phyloP scores from a whole-genome alignment of 2,329 filamentous ascomycete genomes.

The Cladosporium sphaerospermum region DNA sequence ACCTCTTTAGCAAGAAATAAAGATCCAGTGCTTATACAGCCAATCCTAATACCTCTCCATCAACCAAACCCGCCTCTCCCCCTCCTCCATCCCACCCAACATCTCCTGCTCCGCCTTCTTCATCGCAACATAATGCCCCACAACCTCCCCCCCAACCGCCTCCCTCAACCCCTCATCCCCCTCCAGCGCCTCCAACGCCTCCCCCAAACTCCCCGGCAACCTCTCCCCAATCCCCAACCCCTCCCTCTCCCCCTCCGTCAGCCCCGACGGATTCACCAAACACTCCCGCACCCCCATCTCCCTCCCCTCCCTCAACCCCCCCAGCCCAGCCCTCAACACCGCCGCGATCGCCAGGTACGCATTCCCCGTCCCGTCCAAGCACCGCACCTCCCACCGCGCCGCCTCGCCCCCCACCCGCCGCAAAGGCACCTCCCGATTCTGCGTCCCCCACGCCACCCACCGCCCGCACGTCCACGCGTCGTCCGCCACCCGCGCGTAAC shows the following conservation, averaged over 20 bases:
- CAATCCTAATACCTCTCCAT: slow-evolving; percentile 56
- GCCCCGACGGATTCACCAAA: slow-evolving; percentile 45
- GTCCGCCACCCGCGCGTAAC: slow-evolving; percentile 63
- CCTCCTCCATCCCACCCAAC: slow-evolving; percentile 43
- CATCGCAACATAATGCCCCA: slow-evolving; percentile 51
- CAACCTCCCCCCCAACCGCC: slow-evolving; percentile 45
- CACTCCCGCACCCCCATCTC: slow-evolving; percentile 50
- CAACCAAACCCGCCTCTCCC: slow-evolving; percentile 52
- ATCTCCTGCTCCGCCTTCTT: slow-evolving; percentile 55
- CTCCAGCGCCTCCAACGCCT: slow-evolving; percentile 50
- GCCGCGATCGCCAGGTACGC: slow-evolving; percentile 64
- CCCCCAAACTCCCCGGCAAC: slow-evolving; percentile 50
- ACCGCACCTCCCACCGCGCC: slow-evolving; percentile 72
- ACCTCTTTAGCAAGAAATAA: too few relatives aligned
- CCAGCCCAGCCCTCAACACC: slow-evolving; percentile 53
- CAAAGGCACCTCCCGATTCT: slow-evolving; percentile 72
- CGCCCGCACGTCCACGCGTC: slow-evolving; percentile 72
- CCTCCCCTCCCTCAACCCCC: slow-evolving; percentile 46
- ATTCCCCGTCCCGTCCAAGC: slow-evolving; percentile 73
- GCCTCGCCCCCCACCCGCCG: slow-evolving; percentile 51
- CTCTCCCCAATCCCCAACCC: slow-evolving; percentile 48
- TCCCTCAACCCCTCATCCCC: slow-evolving; percentile 43
- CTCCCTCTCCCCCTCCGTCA: slow-evolving; percentile 44
- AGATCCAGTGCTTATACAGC: too few relatives aligned
- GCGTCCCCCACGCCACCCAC: slow-evolving; percentile 73